Base-by-base conservation (phyloP, 345 rosid species). In the Cardamine chenopodiifolia region DNA sequence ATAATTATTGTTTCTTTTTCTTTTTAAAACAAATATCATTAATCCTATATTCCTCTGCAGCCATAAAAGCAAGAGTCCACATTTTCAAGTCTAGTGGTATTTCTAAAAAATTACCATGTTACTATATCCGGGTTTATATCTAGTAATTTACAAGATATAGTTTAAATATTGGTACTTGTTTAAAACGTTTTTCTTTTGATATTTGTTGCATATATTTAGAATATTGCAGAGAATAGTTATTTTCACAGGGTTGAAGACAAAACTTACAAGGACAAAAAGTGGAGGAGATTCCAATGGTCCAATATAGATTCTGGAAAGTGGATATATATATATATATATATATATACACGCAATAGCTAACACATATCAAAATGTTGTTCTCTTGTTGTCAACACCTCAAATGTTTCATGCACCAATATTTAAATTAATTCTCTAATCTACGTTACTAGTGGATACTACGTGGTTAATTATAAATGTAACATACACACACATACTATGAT, bases 251-350 rank as follows among this genome's bases (percentile, higher is more conserved):
- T 50, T 40, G 60, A 72, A 49, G 68, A 75, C 62, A 60, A 68
- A 75, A 32, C 45, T 50, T 28, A 59, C 20, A 15, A 34, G 26
- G 34, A 31, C 49, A 68, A 48, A 67, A 68, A 39, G 64, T 54
- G 53, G 61, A 56, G 23, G 62, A 52, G 79, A 75, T 52, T 75
- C 56, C 39, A 20, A 31, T 60, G 79, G 79, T 68, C 74, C 74
- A 52, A 28, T 59, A 15, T 19, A 50, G 28, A 67, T 74, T 47
- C 34, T 59, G 19, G 65, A 44, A 28, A 68, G 34, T 60, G 13
- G 31, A 25, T 59, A 40, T 28, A 54, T n/a, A n/a, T n/a, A n/a
- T n/a, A n/a, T n/a, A n/a, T n/a, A n/a, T n/a, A n/a, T n/a, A n/a
- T n/a, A n/a, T 37, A 47, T 56, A 59, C 67, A 48, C 72, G 52